A percentile compares a stretch with the other conserved stretches of the same genome.
phyloP scores from a whole-genome alignment of 2,329 filamentous ascomycete genomes.

The Thelonectria blattea region DNA sequence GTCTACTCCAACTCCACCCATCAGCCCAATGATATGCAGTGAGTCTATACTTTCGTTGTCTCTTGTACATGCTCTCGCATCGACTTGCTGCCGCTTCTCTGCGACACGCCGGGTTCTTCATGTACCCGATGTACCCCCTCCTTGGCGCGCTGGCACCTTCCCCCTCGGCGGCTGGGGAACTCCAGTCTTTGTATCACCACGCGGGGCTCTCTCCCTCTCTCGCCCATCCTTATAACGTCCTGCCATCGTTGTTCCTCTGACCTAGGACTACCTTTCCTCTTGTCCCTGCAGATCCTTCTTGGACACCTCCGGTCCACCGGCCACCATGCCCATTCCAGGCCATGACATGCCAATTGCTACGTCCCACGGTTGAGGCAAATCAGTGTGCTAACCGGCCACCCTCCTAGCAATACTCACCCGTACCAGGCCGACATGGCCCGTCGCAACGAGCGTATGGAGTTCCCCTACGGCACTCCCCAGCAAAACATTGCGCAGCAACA shows the following conservation, averaged over 20 bases:
- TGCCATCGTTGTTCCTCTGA: slow-evolving; percentile 25
- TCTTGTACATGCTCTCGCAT: slow-evolving; percentile 37
- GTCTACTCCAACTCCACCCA: slow-evolving; percentile 61
- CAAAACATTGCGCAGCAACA: slow-evolving; percentile 47
- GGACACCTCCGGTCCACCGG: slow-evolving; percentile 17
- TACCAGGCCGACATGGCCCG: slow-evolving; percentile 60
- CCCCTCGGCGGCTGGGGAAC: slow-evolving; percentile 23
- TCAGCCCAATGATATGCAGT: slow-evolving; percentile 64
- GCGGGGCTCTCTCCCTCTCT: slow-evolving; percentile 17
- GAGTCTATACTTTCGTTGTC: slow-evolving; percentile 53
- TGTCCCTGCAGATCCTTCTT: slow-evolving; percentile 16
- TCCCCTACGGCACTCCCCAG: slow-evolving; percentile 49
- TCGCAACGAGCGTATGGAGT: slow-evolving; percentile 52
- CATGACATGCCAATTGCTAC: slow-evolving; percentile 36
- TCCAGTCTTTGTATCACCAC: slow-evolving; percentile 34
- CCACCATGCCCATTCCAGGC: slow-evolving; percentile 23
- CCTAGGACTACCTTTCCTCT: slow-evolving; percentile 23
- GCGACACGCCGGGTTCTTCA: slow-evolving; percentile 27
- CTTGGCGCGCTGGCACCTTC: slow-evolving; percentile 18
- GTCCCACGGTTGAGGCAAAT: slow-evolving; percentile 33
- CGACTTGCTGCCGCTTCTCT: slow-evolving; percentile 23
- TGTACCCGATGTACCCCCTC: slow-evolving; percentile 31
- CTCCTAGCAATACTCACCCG: slow-evolving; percentile 49
- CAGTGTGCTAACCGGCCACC: slow-evolving; percentile 39
- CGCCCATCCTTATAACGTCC: slow-evolving; percentile 30